phyloP scores from a whole-genome alignment of 805 yeast species.

The Yamadazyma kitorensis region DNA sequence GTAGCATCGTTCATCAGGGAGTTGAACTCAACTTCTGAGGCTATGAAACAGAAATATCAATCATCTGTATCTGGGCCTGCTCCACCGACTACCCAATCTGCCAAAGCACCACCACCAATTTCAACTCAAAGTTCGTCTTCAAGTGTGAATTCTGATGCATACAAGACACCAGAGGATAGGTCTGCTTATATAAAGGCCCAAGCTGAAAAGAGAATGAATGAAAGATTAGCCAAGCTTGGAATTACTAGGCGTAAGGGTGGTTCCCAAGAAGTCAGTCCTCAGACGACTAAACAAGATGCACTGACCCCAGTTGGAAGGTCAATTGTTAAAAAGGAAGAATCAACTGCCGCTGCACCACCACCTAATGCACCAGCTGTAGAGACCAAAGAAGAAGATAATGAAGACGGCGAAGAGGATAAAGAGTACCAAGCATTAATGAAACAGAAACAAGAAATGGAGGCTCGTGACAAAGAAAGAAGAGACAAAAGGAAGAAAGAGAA shows the following conservation, averaged over 20 bases:
- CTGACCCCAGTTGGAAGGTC: conserved; percentile 1
- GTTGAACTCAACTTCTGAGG: conserved; percentile 25
- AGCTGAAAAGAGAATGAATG: conserved; percentile 73
- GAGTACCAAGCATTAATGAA: conserved; percentile 49
- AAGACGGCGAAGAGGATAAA: conserved; percentile 41
- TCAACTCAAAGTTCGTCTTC: conserved; percentile 7
- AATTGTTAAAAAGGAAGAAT: conserved; percentile 4
- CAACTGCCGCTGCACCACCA: not conserved
- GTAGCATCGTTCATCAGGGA: conserved; percentile 62
- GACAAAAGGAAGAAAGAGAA: conserved; percentile 54
- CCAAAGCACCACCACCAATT: conserved; percentile 10
- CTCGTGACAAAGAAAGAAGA: conserved; percentile 40
- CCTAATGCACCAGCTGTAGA: not conserved
- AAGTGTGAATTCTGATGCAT: conserved; percentile 13
- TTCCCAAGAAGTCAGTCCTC: conserved; percentile 1
- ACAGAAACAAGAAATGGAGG: conserved; percentile 44
- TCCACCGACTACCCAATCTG: conserved; percentile 2
- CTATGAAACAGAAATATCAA: conserved; percentile 3
- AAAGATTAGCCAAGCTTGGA: conserved; percentile 78
- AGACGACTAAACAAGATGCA: not conserved
- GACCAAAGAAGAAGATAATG: conserved; percentile 10
- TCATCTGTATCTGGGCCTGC: conserved; percentile 2
- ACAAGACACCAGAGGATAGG: conserved; percentile 60
- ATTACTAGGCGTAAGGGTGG: conserved; percentile 42
- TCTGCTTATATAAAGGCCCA: conserved; percentile 82